Evolutionary conservation across 441 rosid genomes (phyloP).

Genomic region (Populus hybrid): DNA sequence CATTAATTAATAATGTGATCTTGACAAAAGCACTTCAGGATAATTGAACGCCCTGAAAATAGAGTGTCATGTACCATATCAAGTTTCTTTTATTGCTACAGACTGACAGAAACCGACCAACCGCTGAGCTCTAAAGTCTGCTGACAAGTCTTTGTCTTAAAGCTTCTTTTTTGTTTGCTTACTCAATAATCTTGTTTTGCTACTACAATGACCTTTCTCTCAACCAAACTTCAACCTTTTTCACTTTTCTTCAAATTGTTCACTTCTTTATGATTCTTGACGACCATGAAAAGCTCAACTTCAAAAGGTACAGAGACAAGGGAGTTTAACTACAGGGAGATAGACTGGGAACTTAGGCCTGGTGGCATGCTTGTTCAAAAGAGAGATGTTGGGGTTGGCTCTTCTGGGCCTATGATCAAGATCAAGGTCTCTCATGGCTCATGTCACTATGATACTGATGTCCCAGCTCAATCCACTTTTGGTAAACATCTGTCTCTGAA

Average conservation of each 20-base stretch:
- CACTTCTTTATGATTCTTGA: background rate
- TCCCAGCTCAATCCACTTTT: slow-evolving; percentile 49
- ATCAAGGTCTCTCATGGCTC: slow-evolving; percentile 46
- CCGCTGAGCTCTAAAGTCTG: slow-evolving; percentile 16
- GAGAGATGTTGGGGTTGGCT: slow-evolving; percentile 33
- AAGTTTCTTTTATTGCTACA: background rate
- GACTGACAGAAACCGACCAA: slow-evolving; percentile 5
- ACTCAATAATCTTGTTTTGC: slow-evolving; percentile 15
- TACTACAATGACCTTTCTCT: slow-evolving; percentile 3
- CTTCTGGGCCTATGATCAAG: slow-evolving; percentile 41
- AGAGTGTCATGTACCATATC: background rate
- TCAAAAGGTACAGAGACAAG: slow-evolving; percentile 24
- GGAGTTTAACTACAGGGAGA: slow-evolving; percentile 23
- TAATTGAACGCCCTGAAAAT: background rate
- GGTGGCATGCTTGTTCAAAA: slow-evolving; percentile 60
- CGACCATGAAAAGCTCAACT: slow-evolving; percentile 29
- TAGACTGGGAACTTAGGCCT: slow-evolving; percentile 51
- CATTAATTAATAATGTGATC: background rate
- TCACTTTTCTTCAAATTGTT: background rate
- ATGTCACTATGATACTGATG: slow-evolving; percentile 36
- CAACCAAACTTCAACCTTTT: slow-evolving; percentile 21
- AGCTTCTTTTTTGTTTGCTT: slow-evolving; percentile 24
- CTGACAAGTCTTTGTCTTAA: slow-evolving; percentile 26
- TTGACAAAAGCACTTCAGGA: background rate
- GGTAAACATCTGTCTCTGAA: slow-evolving; percentile 28